Conservation (phyloP, 352 stramenopile species). For the Pythium scleroteichum region DNA sequence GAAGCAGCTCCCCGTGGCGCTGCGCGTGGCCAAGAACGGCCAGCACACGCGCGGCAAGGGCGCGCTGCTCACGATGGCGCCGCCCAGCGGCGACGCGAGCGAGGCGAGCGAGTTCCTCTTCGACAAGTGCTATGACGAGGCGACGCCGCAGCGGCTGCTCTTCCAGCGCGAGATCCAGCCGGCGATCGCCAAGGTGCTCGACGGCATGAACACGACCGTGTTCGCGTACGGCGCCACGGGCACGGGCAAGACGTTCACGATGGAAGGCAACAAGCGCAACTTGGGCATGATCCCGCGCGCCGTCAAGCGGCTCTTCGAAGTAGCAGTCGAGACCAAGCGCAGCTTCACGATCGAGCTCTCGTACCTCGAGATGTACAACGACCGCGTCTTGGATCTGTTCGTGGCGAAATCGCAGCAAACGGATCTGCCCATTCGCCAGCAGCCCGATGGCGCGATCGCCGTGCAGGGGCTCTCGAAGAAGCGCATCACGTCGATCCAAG, state of each 20-base stretch:
- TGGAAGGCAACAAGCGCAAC: conserved; percentile 56
- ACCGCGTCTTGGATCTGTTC: conserved; percentile 81
- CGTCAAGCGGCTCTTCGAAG: conserved; percentile 48
- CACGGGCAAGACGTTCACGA: conserved; percentile 68
- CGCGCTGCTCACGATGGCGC: conserved; percentile 18
- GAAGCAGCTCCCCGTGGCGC: conserved; percentile 22
- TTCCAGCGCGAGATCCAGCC: conserved; percentile 47
- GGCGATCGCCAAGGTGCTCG: conserved; percentile 34
- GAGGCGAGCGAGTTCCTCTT: conserved; percentile 31
- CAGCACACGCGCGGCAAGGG: conserved; percentile 16
- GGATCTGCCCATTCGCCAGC: conserved; percentile 42
- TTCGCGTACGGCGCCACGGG: conserved; percentile 65
- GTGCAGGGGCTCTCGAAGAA: conserved; percentile 36
- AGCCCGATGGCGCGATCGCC: conserved; percentile 34
- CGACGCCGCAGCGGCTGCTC: conserved; percentile 35
- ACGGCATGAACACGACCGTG: conserved; percentile 51
- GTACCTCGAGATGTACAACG: conserved; percentile 91
- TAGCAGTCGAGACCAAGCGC: conserved; percentile 23
- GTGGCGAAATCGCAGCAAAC: conserved; percentile 26
- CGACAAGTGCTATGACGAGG: conserved; percentile 46
- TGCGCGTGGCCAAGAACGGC: conserved; percentile 20
- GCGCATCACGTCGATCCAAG: conserved; percentile 29
- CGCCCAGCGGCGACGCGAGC: background rate
- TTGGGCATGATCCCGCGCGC: conserved; percentile 50
- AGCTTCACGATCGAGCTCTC: conserved; percentile 42